A percentile compares a stretch with the other conserved stretches of the same genome.
Conservation (phyloP, 495 filamentous ascomycete species). For the Neurospora africana region DNA sequence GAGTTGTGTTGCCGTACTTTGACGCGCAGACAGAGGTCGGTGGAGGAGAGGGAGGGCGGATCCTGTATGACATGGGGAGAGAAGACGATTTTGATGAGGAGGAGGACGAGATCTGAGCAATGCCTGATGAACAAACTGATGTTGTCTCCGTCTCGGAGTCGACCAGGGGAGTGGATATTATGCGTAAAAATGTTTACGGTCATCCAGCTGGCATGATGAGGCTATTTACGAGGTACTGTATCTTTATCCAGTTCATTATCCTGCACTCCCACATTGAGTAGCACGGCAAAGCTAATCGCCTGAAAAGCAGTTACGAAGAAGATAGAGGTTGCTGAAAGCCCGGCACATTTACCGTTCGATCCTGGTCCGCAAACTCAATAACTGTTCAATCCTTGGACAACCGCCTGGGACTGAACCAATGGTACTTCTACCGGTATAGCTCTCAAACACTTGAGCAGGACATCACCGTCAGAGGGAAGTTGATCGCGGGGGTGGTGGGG, state of each 20-base stretch:
- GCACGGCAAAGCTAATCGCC: neutral
- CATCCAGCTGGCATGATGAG: neutral
- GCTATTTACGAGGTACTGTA: neutral
- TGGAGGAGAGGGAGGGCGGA: slow-evolving; percentile 74
- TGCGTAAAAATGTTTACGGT: neutral
- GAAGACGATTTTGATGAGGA: slow-evolving; percentile 99
- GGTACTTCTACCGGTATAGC: neutral
- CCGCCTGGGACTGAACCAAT: neutral
- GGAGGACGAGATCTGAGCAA: slow-evolving; percentile 79
- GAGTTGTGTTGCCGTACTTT: slow-evolving; percentile 85
- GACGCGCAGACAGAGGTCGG: slow-evolving; percentile 78
- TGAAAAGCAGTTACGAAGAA: neutral
- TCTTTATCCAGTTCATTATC: neutral
- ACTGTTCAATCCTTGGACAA: neutral
- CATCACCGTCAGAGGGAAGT: neutral
- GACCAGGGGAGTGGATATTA: neutral
- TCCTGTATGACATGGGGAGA: slow-evolving; percentile 89
- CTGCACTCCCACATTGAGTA: neutral
- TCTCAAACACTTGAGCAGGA: neutral
- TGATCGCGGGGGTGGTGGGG: neutral
- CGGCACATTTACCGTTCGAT: neutral
- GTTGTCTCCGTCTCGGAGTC: neutral
- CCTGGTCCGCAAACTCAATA: neutral
- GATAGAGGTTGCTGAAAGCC: neutral
- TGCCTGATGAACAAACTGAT: neutral